A percentile compares a stretch with the other conserved stretches of the same genome.
Conservation (phyloP, 192 early-diverging fungal genomes). For the Mortierella claussenii region DNA sequence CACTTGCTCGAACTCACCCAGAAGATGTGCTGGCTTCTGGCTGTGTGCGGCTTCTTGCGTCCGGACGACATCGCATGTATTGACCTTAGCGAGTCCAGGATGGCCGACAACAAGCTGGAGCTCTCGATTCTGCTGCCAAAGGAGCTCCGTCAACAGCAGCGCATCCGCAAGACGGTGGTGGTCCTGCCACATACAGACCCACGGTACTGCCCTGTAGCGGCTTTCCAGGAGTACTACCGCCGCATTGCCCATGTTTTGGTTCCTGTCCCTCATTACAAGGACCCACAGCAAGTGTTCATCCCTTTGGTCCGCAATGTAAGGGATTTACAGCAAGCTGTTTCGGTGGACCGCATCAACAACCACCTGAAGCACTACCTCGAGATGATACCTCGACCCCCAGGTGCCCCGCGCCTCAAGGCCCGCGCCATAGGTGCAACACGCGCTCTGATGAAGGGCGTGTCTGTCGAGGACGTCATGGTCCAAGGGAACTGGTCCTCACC, state of each 20-base stretch:
- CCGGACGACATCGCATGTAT: constrained; percentile 18
- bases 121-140: constrained; percentile 23
- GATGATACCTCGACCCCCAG: no score
- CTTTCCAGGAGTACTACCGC: background rate
- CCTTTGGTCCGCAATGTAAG: constrained; percentile 7
- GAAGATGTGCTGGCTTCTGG: constrained; percentile 20
- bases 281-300: background rate
- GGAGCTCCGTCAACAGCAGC: constrained; percentile 6
- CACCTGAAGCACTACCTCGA: no score
- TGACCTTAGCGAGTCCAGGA: background rate
- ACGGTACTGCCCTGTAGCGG: constrained; percentile 10
- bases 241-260: background rate
- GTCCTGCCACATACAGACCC: constrained; percentile 1
- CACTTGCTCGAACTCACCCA: background rate
- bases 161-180: constrained; percentile 5
- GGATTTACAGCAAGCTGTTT: no score
- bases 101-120: background rate
- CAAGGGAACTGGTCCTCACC: no score
- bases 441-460: no score
- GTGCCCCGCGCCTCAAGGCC: no score
- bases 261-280: constrained; percentile 2
- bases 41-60: constrained; percentile 23
- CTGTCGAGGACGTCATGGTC: no score
- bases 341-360: no score
- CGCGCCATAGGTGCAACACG: no score